Evolutionary conservation across 306 rosid species (phyloP), one percentile per base, ranked within the genome.

Genomic region (Arachis stenosperma): DNA sequence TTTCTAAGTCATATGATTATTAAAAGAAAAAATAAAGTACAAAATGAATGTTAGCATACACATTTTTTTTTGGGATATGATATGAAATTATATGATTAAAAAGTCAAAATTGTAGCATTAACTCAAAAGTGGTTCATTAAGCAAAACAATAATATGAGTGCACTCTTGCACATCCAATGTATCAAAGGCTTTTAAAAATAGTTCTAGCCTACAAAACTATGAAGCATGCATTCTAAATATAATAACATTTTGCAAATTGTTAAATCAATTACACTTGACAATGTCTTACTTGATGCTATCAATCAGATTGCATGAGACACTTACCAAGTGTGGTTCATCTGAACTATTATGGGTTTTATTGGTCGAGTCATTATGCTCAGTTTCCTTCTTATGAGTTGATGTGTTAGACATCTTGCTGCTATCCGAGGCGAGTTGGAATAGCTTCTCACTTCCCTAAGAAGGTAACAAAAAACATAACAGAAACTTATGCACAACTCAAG

Each of bases 361-460:
- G 61, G 61, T 62, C 29, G 79, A 53, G 63, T 70, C 73, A 42
- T 55, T 73, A 8, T 42, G 70, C 59, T 88, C 80, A 37, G 11
- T 63, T 65, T 83, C 83, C 70, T 81, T 22, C 27, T 1, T 75
- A 60, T 70, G 44, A 0, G 53, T 36, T 11, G 36, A 6, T 17
- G 78, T 63, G 74, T 47, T 81, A 15, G 80, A 60, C 60, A 80
- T 57, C 54, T 67, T 77, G 70, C 81, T 55, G 56, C 79, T 65
- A 77, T 84, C 83, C 8, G 96, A 86, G 75, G 89, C 90, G 74
- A 94, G 85, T 79, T 74, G 88, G 77, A 89, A 85, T 76, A 94
- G 89, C 71, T 82, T 90, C 88, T 89, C 91, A 56, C 99, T 87
- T 83, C 99, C 99, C 99, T 94, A 30, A n/a, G 63, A 58, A 58